Percentiles rank a stretch among this genome's conserved stretches.
Evolutionary conservation across 495 filamentous ascomycete species (phyloP).

Genomic region (Neurospora sp.): DNA sequence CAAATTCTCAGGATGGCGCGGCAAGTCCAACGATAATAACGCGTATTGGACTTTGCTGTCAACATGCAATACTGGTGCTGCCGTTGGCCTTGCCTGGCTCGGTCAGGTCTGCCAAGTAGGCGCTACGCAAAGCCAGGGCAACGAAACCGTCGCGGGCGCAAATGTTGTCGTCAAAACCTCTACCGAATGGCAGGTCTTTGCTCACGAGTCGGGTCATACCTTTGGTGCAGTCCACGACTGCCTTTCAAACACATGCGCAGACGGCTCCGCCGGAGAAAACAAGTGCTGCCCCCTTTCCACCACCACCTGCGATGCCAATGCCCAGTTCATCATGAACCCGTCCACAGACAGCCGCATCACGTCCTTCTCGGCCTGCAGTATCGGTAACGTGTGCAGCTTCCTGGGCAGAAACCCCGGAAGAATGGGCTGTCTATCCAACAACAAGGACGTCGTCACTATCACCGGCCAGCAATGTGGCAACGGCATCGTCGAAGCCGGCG

Average conservation of each 20-base stretch:
- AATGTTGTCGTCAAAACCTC: constrained; percentile 83
- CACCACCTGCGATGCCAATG: constrained; percentile 63
- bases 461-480: constrained; percentile 85
- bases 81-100: constrained; percentile 89
- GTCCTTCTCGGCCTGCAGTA: constrained; percentile 73
- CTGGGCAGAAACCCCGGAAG: constrained; percentile 71
- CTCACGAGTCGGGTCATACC: constrained; percentile 90
- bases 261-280: constrained; percentile 50
- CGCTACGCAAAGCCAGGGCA: constrained; percentile 29
- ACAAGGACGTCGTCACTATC: constrained; percentile 77
- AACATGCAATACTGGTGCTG: constrained; percentile 71
- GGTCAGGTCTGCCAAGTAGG: constrained; percentile 72
- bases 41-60: constrained; percentile 92
- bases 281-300: constrained; percentile 77
- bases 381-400: constrained; percentile 95
- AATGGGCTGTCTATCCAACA: constrained; percentile 65
- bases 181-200: constrained; percentile 92
- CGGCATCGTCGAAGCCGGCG: constrained; percentile 88
- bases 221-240: constrained; percentile 97
- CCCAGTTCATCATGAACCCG: constrained; percentile 90
- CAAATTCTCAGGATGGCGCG: constrained; percentile 82
- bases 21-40: constrained; percentile 58
- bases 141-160: constrained; percentile 66
- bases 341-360: constrained; percentile 63
- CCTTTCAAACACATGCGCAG: constrained; percentile 51